Base-by-base conservation (phyloP, 2,329 filamentous ascomycete genomes). In the Pseudovirgaria hyperparasitica region DNA sequence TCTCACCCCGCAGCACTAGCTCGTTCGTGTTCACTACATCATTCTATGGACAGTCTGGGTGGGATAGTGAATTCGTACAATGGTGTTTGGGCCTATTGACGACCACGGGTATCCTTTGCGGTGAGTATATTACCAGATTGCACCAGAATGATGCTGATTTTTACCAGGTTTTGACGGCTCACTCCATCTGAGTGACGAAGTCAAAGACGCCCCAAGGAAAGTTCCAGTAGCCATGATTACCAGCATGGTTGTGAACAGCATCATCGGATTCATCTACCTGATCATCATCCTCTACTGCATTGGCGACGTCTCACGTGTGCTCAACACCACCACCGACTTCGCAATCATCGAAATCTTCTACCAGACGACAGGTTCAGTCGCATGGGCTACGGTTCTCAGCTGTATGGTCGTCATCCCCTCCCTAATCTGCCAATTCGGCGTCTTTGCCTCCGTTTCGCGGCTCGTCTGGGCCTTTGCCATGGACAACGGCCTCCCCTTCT, bases 381-480 rank as follows among this genome's bases (percentile, higher is more conserved):
- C 32, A 7, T 57, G 53, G 2, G 52, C 60, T 1, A 63, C 53
- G 3, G 48, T 50, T 9, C 50, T 65, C 40, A 41, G 57, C 5
- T 42, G 46, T 0, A 42, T 57, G 0, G 39, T 64, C 9, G 43
- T 54, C 1, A 34, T 59, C 0, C 38, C 61, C 19, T 43, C 52
- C 10, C 49, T 55, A 26, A 45, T 58, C 20, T 51, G 54, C 0
- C 53, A 53, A 19, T 54, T 61, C 26, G 55, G 53, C 17, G 50
- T 51, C 19, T 48, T 64, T 3, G 60, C 63, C 1, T 64, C 62
- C 1, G 58, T 58, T 1, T 62, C 60, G 1, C 56, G 63, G 3
- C 39, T 66, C 2, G 57, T 60, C 1, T 67, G 63, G 63, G 58
- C 58, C 0, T 67, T 63, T 47, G 57, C 62, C 9, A 42, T 57